Conservation (phyloP, 805 yeast genomes). For the Tetrapisispora nanseiensis region DNA sequence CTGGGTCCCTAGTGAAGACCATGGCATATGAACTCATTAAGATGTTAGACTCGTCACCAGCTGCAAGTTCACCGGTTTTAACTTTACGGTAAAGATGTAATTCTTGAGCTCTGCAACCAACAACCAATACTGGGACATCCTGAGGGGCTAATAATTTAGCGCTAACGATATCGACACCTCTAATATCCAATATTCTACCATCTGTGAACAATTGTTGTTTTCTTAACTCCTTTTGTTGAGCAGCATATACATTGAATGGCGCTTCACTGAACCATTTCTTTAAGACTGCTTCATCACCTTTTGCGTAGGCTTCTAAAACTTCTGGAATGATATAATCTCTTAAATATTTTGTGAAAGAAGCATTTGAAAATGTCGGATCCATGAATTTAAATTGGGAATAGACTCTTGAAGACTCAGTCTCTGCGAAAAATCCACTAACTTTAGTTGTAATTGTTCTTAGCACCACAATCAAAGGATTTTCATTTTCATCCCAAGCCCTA, state of each 20-base stretch:
- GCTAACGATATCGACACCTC: conserved; percentile 87
- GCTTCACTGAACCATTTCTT: conserved; percentile 95
- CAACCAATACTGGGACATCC: conserved; percentile 84
- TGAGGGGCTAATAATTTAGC: conserved; percentile 84
- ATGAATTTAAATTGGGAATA: conserved; percentile 71
- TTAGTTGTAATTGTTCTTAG: conserved; percentile 73
- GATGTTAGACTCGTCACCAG: conserved; percentile 91
- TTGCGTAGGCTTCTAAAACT: conserved; percentile 86
- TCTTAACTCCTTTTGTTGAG: conserved; percentile 82
- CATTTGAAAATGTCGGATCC: conserved; percentile 81
- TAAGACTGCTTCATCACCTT: conserved; percentile 75
- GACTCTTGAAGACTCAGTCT: conserved; percentile 94
- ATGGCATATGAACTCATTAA: conserved; percentile 89
- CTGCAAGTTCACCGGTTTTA: conserved; percentile 89
- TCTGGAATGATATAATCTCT: conserved; percentile 94
- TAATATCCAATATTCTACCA: conserved; percentile 82
- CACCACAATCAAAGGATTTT: conserved; percentile 76
- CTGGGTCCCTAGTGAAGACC: conserved; percentile 90
- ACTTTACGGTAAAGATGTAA: conserved; percentile 78
- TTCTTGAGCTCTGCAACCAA: conserved; percentile 95
- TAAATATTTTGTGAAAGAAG: conserved; percentile 68
- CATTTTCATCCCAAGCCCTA: conserved; percentile 81
- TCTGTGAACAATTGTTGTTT: conserved; percentile 89
- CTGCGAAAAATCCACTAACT: conserved; percentile 83
- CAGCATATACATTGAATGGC: conserved; percentile 88